Base-by-base conservation (phyloP, 768 basidiomycete genomes). In the Boletus reticulatus region DNA sequence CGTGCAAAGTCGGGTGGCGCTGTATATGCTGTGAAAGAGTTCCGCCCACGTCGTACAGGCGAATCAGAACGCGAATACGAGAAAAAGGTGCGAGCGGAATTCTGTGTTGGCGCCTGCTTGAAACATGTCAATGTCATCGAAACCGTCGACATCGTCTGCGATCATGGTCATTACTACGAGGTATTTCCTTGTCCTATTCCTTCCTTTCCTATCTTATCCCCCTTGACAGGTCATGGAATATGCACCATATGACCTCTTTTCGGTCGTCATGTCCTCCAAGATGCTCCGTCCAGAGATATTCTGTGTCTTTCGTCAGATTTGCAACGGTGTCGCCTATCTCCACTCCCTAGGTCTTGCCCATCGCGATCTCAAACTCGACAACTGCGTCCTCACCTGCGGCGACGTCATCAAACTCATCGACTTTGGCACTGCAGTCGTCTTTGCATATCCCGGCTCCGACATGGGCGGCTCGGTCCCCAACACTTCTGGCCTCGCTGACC, bases 391-490 rank as follows among this genome's bases (percentile, higher is more conserved):
- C 92, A 96, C 91, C n/a, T 78, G 78, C 4, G 81, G 88, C 67
- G 94, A 98, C 68, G 83, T 97, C 62, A 92, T 99, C 78, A 99
- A 99, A 72, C 83, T 99, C 62, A 99, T 99, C 75, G 97, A 99
- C 74, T 99, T 99, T 75, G 97, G 97, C 50, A 99, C 97, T 6
- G 97, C 97, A n/a, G 94, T 94, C 60, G 95, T 99, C 56, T 99
- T 99, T 76, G 94, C 97, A 63, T 99, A 98, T 68, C 97, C 97
- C 1, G 96, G 94, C 55, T 94, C 94, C 73, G 64, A 83, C 83
- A 68, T 68, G 66, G 67, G 67, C n/a, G 68, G 68, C 58, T 80
- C 79, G 48, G 41, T 44, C 7, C 59, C 63, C 0, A 44, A 53
- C 24, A 49, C 52, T 0, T 58, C 59, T 7, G 63, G 63, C 7